These are phyloP conservation scores for Pichia sp. DNA, from an alignment of 1,139 yeast genomes.

Conservation along the genomic window DNA sequence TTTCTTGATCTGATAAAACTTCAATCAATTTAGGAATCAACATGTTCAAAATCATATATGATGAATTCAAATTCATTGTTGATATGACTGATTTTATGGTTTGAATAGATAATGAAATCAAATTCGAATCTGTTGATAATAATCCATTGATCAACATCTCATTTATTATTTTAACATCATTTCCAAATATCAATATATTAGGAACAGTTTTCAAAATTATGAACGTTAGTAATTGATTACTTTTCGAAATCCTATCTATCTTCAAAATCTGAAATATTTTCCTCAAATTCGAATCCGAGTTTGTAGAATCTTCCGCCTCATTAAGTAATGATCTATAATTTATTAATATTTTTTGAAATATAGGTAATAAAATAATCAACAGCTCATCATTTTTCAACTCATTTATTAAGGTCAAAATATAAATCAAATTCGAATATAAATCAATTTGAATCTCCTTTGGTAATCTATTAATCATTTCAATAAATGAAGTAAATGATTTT, in stretches of 20 bases:
- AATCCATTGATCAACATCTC: slow-evolving; percentile 36
- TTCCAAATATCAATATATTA: slow-evolving; percentile 28
- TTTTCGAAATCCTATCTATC: slow-evolving; percentile 23
- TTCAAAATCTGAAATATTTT: slow-evolving; percentile 37
- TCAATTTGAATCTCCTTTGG: slow-evolving; percentile 66
- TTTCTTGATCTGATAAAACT: slow-evolving; percentile 20
- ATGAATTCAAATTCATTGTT: slow-evolving; percentile 16
- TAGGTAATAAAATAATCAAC: slow-evolving; percentile 50
- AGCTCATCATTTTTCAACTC: slow-evolving; percentile 37
- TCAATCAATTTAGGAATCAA: slow-evolving; percentile 37
- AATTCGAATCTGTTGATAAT: slow-evolving; percentile 29
- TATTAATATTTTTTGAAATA: slow-evolving; percentile 36
- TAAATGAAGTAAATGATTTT: slow-evolving; percentile 49
- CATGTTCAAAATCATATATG: slow-evolving; percentile 25
- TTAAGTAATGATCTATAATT: slow-evolving; percentile 10
- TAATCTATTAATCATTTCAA: slow-evolving; percentile 55
- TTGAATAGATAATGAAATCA: slow-evolving; percentile 44
- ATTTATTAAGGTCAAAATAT: slow-evolving; percentile 54
- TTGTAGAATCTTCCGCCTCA: no score
- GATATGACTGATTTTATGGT: slow-evolving; percentile 51
- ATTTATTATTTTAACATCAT: slow-evolving; percentile 34
- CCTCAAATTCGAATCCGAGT: slow-evolving; percentile 33
- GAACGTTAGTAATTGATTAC: slow-evolving; percentile 50
- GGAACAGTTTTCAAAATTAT: slow-evolving; percentile 54
- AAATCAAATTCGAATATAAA: slow-evolving; percentile 62